Percentiles rank a stretch among this genome's conserved stretches.
Conservation (phyloP, 2,329 filamentous ascomycete genomes). For the Dactylellina drechsleri region DNA sequence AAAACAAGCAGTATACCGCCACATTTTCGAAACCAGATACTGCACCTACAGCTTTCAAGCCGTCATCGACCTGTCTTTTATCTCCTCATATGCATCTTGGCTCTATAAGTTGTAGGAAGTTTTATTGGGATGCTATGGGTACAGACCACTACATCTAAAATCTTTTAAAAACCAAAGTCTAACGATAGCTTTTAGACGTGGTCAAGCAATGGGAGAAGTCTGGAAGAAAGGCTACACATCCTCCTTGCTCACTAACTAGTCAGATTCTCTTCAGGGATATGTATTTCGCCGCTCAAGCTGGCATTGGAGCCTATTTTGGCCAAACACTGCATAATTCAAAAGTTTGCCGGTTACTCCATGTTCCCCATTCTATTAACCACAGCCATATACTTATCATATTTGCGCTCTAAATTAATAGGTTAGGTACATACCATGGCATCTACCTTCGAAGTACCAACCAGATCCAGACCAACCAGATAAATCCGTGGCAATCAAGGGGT, state of each 20-base stretch:
- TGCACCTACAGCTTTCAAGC: constrained; percentile 77
- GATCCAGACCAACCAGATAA: constrained; percentile 62
- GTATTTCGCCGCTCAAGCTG: constrained; percentile 82
- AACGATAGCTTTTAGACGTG: constrained; percentile 65
- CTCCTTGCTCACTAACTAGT: constrained; percentile 76
- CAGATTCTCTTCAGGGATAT: constrained; percentile 82
- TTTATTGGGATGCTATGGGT: constrained; percentile 73
- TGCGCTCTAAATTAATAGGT: constrained; percentile 2
- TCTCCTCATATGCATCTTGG: constrained; percentile 81
- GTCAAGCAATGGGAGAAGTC: constrained; percentile 69
- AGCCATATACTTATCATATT: neutral
- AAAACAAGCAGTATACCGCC: constrained; percentile 73
- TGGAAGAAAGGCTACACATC: constrained; percentile 67
- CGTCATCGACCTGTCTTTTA: constrained; percentile 77
- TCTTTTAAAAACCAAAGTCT: neutral
- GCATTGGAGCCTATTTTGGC: constrained; percentile 71
- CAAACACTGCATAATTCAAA: constrained; percentile 74
- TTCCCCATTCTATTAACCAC: constrained; percentile 59
- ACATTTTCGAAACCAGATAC: constrained; percentile 81
- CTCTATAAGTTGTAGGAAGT: constrained; percentile 73
- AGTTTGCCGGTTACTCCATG: constrained; percentile 59
- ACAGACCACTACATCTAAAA: neutral
- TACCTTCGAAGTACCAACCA: constrained; percentile 70
- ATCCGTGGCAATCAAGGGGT: constrained; percentile 66
- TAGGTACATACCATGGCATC: constrained; percentile 81